Evolutionary conservation across 495 filamentous ascomycete species (phyloP).

Genomic region (Neurospora cerealis): DNA sequence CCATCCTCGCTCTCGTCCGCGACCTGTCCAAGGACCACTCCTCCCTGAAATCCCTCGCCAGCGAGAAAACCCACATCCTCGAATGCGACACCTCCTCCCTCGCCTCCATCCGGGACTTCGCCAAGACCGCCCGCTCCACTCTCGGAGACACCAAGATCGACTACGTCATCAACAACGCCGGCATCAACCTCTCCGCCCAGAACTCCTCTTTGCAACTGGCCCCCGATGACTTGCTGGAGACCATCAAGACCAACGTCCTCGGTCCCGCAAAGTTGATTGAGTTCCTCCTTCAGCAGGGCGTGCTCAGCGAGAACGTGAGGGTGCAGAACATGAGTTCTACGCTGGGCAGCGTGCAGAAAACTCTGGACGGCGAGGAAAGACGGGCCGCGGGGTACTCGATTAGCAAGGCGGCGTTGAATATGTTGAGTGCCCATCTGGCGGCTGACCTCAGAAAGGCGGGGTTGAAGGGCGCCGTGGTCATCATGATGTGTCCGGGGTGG

Average conservation of each 20-base stretch:
- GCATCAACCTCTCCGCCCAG: constrained; percentile 22
- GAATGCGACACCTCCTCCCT: constrained; percentile 30
- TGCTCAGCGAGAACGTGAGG: constrained; percentile 15
- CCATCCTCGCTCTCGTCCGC: constrained; percentile 39
- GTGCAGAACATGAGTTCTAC: constrained; percentile 33
- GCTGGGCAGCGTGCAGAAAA: constrained; percentile 19
- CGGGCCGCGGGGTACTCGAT: constrained; percentile 28
- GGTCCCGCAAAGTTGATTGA: constrained; percentile 30
- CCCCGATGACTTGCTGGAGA: constrained; percentile 18
- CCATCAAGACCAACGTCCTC: constrained; percentile 29
- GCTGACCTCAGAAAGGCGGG: constrained; percentile 17
- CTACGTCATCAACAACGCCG: constrained; percentile 36
- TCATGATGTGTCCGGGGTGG: constrained; percentile 52
- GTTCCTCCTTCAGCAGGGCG: constrained; percentile 15
- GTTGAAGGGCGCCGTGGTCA: constrained; percentile 33
- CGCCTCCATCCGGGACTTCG: constrained; percentile 24
- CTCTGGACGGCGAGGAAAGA: not conserved
- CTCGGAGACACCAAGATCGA: constrained; percentile 28
- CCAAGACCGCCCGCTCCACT: constrained; percentile 9
- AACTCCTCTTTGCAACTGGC: constrained; percentile 28
- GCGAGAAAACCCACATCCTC: constrained; percentile 23
- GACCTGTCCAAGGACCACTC: constrained; percentile 25
- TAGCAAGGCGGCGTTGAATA: constrained; percentile 34
- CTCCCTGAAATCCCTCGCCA: constrained; percentile 18
- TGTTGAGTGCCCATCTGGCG: constrained; percentile 33